Base-by-base conservation (phyloP, 2,329 filamentous ascomycete genomes). In the Cladosporium colombiae region DNA sequence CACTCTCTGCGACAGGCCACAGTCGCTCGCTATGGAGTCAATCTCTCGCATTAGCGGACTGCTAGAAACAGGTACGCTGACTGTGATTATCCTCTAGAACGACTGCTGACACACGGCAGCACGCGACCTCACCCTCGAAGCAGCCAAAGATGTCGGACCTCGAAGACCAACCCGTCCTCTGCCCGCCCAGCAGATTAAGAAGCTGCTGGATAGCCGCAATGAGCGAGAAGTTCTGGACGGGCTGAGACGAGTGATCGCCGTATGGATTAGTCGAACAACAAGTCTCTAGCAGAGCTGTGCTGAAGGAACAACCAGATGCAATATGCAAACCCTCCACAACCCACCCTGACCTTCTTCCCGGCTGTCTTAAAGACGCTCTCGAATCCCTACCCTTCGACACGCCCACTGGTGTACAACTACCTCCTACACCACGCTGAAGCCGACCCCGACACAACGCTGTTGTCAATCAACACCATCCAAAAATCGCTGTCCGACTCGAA, bases 341-440 rank as follows among this genome's bases (percentile, higher is more conserved):
- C 92, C 71, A 97, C 93, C 66, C 84, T 96, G 2, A 89, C 91
- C 25, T 96, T 94, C 84, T 99, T 99, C 83, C 96, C 94, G n/a
- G 91, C 93, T 27, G 91, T 99, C 64, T 92, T 99, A 78, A 99
- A 99, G 82, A 99, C 98, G 73, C 92, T 97, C 67, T 94, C 94
- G 31, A 97, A 92, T 44, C 91, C 93, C 16, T 97, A 93, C 74
- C 85, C 97, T 73, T 93, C 96, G 75, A 93, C 98, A 79, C 96
- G 97, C 81, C 98, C 98, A 79, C 88, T 99, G 65, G 95, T 99
- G 68, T 99, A 99, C 83, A 96, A 97, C 77, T 99, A 97, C 80
- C 88, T 99, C 68, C 90, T 98, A 67, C 92, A 96, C 77, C 93
- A 99, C 84, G 95, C 95, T 77, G 95, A 98, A 78, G 88, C 93